Evolutionary conservation across 176 grass and related monocot species (phyloP).

Genomic region (Saccharum officinarum): DNA sequence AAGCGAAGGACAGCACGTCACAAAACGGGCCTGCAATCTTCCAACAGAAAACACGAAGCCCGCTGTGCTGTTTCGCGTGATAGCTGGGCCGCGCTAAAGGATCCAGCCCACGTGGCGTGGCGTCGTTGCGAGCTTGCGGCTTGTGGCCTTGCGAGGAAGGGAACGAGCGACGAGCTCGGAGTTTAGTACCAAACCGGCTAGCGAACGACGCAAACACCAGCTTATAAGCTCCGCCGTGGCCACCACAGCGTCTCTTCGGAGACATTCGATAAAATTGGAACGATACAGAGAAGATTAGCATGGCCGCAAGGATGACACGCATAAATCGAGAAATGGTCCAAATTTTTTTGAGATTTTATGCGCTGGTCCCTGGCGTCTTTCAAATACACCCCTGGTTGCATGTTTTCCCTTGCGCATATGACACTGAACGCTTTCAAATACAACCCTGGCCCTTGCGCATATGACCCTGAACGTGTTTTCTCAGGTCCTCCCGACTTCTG

Average conservation of each 20-base stretch:
- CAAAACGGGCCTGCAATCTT: not conserved
- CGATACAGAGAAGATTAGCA: not conserved
- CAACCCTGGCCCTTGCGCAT: no score
- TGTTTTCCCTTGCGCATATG: no score
- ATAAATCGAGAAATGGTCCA: not conserved
- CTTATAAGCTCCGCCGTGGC: not conserved
- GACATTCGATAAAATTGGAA: not conserved
- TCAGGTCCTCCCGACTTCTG: no score
- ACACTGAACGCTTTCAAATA: no score
- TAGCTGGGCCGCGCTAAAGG: not conserved
- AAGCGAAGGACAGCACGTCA: not conserved
- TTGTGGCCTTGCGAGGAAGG: not conserved
- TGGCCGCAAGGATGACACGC: not conserved
- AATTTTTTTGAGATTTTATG: not conserved
- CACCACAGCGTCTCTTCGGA: accelerated
- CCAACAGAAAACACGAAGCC: not conserved
- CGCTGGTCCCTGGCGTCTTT: not conserved
- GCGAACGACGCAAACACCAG: accelerated
- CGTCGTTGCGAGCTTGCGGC: not conserved
- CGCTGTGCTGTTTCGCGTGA: not conserved
- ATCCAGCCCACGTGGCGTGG: not conserved
- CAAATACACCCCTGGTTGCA: not conserved
- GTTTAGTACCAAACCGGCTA: not conserved
- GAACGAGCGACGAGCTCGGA: not conserved
- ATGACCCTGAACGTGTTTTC: no score